These are phyloP conservation scores for Cyclocybe aegerita DNA, from an alignment of 768 basidiomycete genomes.

Conservation along the genomic window DNA sequence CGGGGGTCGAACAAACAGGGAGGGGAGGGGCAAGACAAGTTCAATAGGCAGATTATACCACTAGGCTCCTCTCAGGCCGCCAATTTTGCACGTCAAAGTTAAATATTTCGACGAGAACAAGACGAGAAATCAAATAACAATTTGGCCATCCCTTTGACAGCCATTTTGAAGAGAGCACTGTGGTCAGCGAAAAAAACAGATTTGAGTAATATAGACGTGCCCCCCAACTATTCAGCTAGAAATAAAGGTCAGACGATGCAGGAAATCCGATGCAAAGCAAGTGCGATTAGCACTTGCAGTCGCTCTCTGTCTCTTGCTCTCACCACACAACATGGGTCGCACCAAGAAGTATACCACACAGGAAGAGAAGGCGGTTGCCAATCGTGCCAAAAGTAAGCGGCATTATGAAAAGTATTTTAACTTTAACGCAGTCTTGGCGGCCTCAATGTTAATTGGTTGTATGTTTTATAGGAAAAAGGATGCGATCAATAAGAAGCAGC, in stretches of 20 bases:
- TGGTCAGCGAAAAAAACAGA: background rate
- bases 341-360: slow-evolving; percentile 13
- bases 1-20: background rate
- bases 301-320: slow-evolving; percentile 13
- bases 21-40: background rate
- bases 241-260: background rate
- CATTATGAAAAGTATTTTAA: slow-evolving; percentile 16
- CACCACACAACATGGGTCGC: slow-evolving; percentile 11
- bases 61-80: too few relatives aligned
- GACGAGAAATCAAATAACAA: background rate
- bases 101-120: too few relatives aligned
- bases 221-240: background rate
- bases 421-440: background rate
- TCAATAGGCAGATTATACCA: background rate
- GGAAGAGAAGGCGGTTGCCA: slow-evolving; percentile 13
- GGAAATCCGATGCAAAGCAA: background rate
- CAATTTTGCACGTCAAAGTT: background rate
- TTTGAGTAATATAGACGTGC: background rate
- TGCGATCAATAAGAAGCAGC: background rate
- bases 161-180: background rate
- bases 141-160: background rate
- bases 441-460: too few relatives aligned
- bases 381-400: slow-evolving; percentile 16
- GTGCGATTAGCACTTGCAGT: background rate
- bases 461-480: background rate